Conservation (phyloP, 768 basidiomycete genomes). For the Phanerodontia chrysosporium region DNA sequence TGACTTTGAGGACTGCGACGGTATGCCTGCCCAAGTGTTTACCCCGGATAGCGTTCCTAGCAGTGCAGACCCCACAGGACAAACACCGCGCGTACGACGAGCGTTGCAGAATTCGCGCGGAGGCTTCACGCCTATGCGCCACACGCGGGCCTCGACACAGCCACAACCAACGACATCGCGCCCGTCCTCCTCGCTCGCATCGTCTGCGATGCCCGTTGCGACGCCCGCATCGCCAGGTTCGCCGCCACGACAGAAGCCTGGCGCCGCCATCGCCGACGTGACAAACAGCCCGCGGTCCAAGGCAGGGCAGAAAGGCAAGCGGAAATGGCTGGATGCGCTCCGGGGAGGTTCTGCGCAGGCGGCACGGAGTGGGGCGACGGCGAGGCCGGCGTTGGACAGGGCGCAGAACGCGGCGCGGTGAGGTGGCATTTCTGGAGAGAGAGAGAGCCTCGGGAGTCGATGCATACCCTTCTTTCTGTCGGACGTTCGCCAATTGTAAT, state of each 20-base stretch:
- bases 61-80: neutral
- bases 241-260: constrained; percentile 31
- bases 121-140: constrained; percentile 70
- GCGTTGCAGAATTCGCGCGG: constrained; percentile 52
- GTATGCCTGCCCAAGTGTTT: constrained; percentile 61
- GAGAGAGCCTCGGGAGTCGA: too few species aligned
- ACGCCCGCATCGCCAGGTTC: neutral
- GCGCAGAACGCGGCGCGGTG: constrained; percentile 12
- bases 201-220: constrained; percentile 31
- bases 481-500: constrained; percentile 1
- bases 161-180: constrained; percentile 26
- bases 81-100: constrained; percentile 61
- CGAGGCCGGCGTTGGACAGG: constrained; percentile 2
- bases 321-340: constrained; percentile 72
- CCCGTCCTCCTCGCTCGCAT: constrained; percentile 36
- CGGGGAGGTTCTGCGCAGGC: constrained; percentile 33
- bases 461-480: neutral
- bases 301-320: constrained; percentile 42
- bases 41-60: constrained; percentile 42
- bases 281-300: constrained; percentile 54
- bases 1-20: constrained; percentile 59
- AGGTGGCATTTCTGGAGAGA: too few species aligned
- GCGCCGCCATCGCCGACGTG: constrained; percentile 47
- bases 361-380: constrained; percentile 2
- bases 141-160: neutral